These are phyloP conservation scores for Gryganskiella cystojenkinii DNA, from an alignment of 192 early-diverging fungal species.

Conservation along the genomic window DNA sequence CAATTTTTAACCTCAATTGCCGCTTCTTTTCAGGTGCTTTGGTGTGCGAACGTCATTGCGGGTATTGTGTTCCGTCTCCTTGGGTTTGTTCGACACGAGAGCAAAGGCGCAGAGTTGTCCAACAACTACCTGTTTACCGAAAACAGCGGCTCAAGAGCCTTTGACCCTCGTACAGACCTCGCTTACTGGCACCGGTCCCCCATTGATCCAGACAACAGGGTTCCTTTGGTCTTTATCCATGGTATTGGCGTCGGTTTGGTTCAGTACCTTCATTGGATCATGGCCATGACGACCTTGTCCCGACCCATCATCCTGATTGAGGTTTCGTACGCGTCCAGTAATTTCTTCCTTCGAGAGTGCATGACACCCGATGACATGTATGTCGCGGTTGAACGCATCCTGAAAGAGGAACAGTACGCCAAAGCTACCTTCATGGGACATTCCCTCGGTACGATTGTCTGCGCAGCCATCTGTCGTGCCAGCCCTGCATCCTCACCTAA, in stretches of 20 bases:
- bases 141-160: neutral
- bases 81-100: conserved; percentile 32
- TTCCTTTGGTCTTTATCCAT: conserved; percentile 75
- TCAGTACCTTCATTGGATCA: conserved; percentile 64
- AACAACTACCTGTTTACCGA: conserved; percentile 5
- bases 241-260: conserved; percentile 73
- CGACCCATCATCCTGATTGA: conserved; percentile 65
- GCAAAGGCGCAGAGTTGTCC: conserved; percentile 3
- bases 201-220: conserved; percentile 34
- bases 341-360: conserved; percentile 59
- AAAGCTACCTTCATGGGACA: conserved; percentile 76
- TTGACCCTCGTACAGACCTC: conserved; percentile 29
- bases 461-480: conserved; percentile 68
- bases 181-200: conserved; percentile 36
- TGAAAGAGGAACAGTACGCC: conserved; percentile 57
- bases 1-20: conserved; percentile 4
- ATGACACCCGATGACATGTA: conserved; percentile 67
- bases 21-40: no score
- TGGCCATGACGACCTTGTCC: conserved; percentile 52
- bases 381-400: conserved; percentile 64
- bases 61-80: conserved; percentile 15
- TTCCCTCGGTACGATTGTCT: conserved; percentile 70
- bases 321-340: conserved; percentile 75
- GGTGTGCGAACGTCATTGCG: conserved; percentile 21
- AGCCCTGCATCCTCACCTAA: conserved; percentile 44